Evolutionary conservation across 169 alveolate species (phyloP).

Genomic region (Plasmodium chabaudi): DNA sequence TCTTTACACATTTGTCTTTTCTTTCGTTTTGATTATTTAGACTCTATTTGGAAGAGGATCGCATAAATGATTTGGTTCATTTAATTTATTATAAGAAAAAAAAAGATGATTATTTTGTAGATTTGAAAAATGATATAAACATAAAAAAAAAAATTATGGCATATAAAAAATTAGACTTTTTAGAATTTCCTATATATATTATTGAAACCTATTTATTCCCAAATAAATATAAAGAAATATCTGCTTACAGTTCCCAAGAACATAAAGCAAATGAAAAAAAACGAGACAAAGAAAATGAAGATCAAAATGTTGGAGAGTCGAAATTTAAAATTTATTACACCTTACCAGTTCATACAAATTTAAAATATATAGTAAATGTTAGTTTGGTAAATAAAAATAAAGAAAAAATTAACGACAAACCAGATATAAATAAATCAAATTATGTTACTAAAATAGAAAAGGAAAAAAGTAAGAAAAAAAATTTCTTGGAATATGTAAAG

Average conservation of each 20-base stretch:
- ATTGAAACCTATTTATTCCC: conserved; percentile 70
- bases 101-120: conserved; percentile 1
- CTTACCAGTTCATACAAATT: conserved; percentile 50
- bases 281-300: background rate
- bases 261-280: background rate
- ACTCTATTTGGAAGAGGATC: conserved; percentile 23
- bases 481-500: background rate
- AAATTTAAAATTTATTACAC: conserved; percentile 71
- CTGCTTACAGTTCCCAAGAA: conserved; percentile 36
- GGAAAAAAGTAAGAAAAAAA: background rate
- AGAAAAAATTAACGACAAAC: background rate
- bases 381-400: conserved; percentile 11
- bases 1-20: background rate
- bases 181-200: conserved; percentile 31
- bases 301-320: background rate
- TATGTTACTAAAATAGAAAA: background rate
- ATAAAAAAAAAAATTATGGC: conserved; percentile 61
- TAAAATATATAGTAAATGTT: conserved; percentile 48
- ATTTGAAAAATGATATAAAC: conserved; percentile 15
- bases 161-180: conserved; percentile 38
- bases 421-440: background rate
- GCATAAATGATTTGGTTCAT: conserved; percentile 39
- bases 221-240: conserved; percentile 21
- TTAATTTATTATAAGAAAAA: conserved; percentile 44
- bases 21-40: background rate